Evolutionary conservation across 495 filamentous ascomycete genomes (phyloP), one percentile per base, ranked within the genome.

Genomic region (Neurospora sp.): DNA sequence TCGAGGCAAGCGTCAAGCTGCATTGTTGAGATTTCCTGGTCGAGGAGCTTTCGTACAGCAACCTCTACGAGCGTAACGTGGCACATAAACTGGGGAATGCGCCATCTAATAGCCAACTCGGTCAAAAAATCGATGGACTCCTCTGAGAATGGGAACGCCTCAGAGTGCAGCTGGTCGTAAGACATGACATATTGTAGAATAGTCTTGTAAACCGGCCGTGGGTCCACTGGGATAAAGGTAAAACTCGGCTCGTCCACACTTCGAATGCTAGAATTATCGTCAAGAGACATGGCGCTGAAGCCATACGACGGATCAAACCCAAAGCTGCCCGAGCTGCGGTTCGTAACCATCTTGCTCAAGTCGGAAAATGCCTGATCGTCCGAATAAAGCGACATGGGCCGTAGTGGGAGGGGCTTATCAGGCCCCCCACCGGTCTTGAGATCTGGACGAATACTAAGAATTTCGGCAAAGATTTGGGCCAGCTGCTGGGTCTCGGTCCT

Each of bases 401-500:
- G 83, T 53, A 72, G 68, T 18, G 85, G 84, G 7, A 87, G 75
- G n/a, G 86, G 77, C 73, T 87, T 87, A 70, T 86, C 84, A 38
- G 69, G 53, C 18, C 75, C 78, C 9, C 78, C 79, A 69, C 78
- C 79, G 79, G 92, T 95, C 69, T 92, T 91, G 35, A 98, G 86
- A 77, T 96, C 94, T 27, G 94, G 95, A 76, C 93, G 93, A 16
- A 91, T 89, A 73, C 93, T 93, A 39, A 98, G 81, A 61, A 98
- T 95, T 39, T 91, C 90, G 74, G 96, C 86, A 86, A 98, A 96
- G 87, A 98, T 94, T 78, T 96, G 92, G 10, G 93, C 93, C 65
- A 98, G 81, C 75, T 95, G 93, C 3, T 89, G 90, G 4, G 84
- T 86, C 80, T 99, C 96, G 27, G 87, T 87, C 76, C 92, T 94